Base-by-base conservation (phyloP, 2,329 filamentous ascomycete species). In the Xylariales sp. region DNA sequence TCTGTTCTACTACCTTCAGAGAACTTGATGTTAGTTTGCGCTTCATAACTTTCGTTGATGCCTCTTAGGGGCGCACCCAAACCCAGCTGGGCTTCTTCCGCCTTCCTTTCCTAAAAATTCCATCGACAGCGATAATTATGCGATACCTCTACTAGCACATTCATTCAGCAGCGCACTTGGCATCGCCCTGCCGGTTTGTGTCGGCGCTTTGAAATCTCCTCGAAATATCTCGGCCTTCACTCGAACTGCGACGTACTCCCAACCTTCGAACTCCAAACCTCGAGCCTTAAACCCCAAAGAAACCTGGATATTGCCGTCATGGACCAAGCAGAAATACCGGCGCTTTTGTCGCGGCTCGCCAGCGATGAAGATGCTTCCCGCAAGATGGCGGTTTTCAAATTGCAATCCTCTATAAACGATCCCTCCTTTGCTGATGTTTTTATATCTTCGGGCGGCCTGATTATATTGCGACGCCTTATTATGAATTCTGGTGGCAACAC, bases 371-470 rank as follows among this genome's bases (percentile, higher is more conserved):
- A 99, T 85, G 94, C 93, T 64, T 91, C 93, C 74, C 93, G 94
- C 77, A 99, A 99, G 81, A 97, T 98, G 93, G 96, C 96, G 68
- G 96, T 97, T 69, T 99, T 99, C 87, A 97, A 97, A 83, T 89
- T 99, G 72, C 96, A 99, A 81, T 91, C 89, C 71, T 94, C 93
- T 70, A 97, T 99, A 81, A 95, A 94, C 78, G 96, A 99, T 81
- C 95, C 95, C 32, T 92, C 94, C 58, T 98, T 98, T 80, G 96
- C 96, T 76, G 96, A 98, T 80, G 90, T 97, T 74, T 99, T 99
- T 83, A 97, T 98, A 69, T 90, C 91, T 59, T 92, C 94, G 57
- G 94, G 94, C 65, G 96, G 96, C 3, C 85, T 98, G 71, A 86
- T 90, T 72, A 90, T 95, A 73, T 83, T 99, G 75, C 89, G 93